phyloP scores from a whole-genome alignment of 306 rosid species.

The Cucurbita moschata region DNA sequence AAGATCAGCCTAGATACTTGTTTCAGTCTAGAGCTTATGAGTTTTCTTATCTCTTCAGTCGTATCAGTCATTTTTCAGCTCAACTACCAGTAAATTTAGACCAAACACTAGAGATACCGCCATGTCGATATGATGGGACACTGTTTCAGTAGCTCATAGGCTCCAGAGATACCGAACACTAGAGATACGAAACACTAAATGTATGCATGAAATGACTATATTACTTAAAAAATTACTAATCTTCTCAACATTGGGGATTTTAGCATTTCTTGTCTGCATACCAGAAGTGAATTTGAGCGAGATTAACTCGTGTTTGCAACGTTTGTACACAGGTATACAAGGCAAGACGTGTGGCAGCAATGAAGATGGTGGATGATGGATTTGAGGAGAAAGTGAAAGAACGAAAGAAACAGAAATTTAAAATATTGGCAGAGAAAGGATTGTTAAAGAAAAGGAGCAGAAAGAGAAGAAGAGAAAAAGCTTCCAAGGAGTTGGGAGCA shows the following conservation, averaged over 20 bases:
- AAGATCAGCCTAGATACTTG: not conserved
- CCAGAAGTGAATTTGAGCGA: not conserved
- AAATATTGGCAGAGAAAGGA: constrained; percentile 55
- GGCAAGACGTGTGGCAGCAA: constrained; percentile 57
- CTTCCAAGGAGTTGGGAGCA: constrained; percentile 2
- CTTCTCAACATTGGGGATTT: too few relatives aligned
- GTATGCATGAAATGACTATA: too few relatives aligned
- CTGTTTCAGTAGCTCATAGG: not conserved
- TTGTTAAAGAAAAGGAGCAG: constrained; percentile 34
- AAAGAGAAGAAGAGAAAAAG: constrained; percentile 32
- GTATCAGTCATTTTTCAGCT: not conserved
- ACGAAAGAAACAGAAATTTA: constrained; percentile 50
- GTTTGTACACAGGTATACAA: constrained; percentile 21
- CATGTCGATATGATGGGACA: not conserved
- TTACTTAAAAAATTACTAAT: not conserved
- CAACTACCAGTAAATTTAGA: not conserved
- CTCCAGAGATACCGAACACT: too few relatives aligned
- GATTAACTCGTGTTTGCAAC: not conserved
- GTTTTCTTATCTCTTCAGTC: not conserved
- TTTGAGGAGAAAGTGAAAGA: constrained; percentile 63
- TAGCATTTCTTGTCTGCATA: not conserved
- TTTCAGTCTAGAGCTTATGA: not conserved
- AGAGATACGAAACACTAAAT: too few relatives aligned
- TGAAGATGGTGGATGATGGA: constrained; percentile 79
- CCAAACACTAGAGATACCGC: not conserved